phyloP scores from a whole-genome alignment of 2,329 filamentous ascomycete genomes.

The Penicillium frequentans region DNA sequence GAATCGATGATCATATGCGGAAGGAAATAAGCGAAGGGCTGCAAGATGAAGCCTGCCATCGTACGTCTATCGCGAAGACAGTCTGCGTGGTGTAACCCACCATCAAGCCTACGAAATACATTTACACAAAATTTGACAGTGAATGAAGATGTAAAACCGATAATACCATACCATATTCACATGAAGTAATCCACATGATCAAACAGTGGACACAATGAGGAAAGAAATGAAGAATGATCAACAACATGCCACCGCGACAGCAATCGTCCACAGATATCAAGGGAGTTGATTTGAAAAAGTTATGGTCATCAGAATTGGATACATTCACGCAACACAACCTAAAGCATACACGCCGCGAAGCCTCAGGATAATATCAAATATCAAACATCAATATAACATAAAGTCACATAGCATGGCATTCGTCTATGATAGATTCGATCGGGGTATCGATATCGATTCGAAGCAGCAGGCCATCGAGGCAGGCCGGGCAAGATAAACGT shows the following conservation, averaged over 20 bases:
- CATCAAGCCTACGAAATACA: neutral
- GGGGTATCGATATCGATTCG: slow-evolving; percentile 13
- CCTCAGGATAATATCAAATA: neutral
- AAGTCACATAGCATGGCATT: slow-evolving; percentile 18
- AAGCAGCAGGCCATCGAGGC: slow-evolving; percentile 5
- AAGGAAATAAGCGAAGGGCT: no score
- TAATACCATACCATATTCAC: slow-evolving; percentile 21
- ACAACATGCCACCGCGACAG: neutral
- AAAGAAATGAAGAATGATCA: neutral
- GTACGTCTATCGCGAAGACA: no score
- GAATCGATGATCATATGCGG: no score
- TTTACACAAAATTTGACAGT: neutral
- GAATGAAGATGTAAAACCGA: neutral
- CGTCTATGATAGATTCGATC: slow-evolving; percentile 21
- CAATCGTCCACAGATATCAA: neutral
- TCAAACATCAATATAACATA: neutral
- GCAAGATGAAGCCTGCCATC: no score
- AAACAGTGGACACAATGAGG: slow-evolving; percentile 10
- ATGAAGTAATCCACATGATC: slow-evolving; percentile 19
- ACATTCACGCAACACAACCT: neutral
- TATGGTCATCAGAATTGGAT: neutral
- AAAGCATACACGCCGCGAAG: slow-evolving; percentile 10
- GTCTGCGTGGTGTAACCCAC: neutral
- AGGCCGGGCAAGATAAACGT: neutral
- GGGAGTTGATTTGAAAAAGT: neutral